Evolutionary conservation across 2,329 filamentous ascomycete genomes (phyloP).

Genomic region (Fusarium globosum): DNA sequence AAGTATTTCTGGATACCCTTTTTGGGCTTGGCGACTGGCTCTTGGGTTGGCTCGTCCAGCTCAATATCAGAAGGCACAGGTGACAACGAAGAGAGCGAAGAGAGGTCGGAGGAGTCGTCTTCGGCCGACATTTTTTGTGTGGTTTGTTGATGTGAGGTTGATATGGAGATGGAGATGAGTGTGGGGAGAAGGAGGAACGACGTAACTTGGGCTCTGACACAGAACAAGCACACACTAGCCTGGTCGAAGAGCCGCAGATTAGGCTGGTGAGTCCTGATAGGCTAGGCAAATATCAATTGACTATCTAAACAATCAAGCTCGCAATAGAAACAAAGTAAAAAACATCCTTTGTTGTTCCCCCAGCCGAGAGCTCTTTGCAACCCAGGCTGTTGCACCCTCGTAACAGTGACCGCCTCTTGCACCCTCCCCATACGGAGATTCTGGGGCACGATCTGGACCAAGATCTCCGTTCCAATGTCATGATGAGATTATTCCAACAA

Average conservation of each 20-base stretch:
- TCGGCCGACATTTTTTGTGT: slow-evolving; percentile 64
- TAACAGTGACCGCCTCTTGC: not conserved
- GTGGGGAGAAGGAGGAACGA: slow-evolving; percentile 49
- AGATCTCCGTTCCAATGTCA: not conserved
- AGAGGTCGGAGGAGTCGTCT: slow-evolving; percentile 73
- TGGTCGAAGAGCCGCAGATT: slow-evolving; percentile 48
- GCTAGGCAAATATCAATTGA: slow-evolving; percentile 43
- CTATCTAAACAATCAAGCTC: slow-evolving; percentile 26
- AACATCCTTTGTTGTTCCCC: slow-evolving; percentile 16
- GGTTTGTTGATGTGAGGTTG: slow-evolving; percentile 43
- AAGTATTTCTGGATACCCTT: slow-evolving; percentile 75
- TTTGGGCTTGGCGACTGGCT: slow-evolving; percentile 60
- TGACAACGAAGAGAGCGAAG: slow-evolving; percentile 64
- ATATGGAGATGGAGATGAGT: slow-evolving; percentile 44
- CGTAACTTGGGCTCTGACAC: slow-evolving; percentile 44
- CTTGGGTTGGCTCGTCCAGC: slow-evolving; percentile 59
- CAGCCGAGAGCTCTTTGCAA: not conserved
- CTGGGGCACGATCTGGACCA: not conserved
- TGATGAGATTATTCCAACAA: slow-evolving; percentile 9
- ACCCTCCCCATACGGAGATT: slow-evolving; percentile 3
- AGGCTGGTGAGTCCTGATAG: slow-evolving; percentile 48
- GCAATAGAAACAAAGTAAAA: slow-evolving; percentile 24
- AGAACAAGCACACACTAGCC: slow-evolving; percentile 48
- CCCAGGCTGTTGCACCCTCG: slow-evolving; percentile 1
- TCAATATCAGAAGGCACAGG: slow-evolving; percentile 58